Percentiles rank a stretch among this genome's conserved stretches.
Conservation (phyloP, 1,284 basidiomycete species). For the Trichosporon sp. region DNA sequence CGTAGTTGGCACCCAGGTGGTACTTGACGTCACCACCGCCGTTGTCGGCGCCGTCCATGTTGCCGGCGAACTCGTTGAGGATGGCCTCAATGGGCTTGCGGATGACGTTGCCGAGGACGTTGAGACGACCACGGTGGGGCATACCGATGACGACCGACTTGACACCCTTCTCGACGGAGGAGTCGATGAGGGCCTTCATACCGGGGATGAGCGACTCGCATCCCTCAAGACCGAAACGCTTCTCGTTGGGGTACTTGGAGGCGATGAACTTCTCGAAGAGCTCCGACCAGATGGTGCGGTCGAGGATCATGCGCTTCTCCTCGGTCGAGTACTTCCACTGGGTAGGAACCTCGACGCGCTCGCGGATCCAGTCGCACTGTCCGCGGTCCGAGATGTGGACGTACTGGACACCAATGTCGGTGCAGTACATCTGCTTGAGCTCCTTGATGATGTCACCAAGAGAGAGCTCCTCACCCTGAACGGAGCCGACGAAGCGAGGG, state of each 20-base stretch:
- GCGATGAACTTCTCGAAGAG: slow-evolving; percentile 98
- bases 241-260: slow-evolving; percentile 98
- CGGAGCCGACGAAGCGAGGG: slow-evolving; percentile 70
- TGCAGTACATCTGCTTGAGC: slow-evolving; percentile 94
- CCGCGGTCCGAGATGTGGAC: slow-evolving; percentile 98
- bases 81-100: slow-evolving; percentile 98
- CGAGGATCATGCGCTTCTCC: slow-evolving; percentile 98
- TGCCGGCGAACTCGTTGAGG: slow-evolving; percentile 83
- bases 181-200: slow-evolving; percentile 98
- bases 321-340: slow-evolving; percentile 99
- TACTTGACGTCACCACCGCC: slow-evolving; percentile 99
- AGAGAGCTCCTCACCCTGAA: slow-evolving; percentile 72
- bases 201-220: slow-evolving; percentile 97
- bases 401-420: slow-evolving; percentile 93
- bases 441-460: slow-evolving; percentile 89
- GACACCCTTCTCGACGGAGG: slow-evolving; percentile 92
- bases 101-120: slow-evolving; percentile 97
- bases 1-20: slow-evolving; percentile 97
- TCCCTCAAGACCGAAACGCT: slow-evolving; percentile 98
- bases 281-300: slow-evolving; percentile 99
- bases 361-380: slow-evolving; percentile 98
- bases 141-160: slow-evolving; percentile 97
- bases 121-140: slow-evolving; percentile 98
- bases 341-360: slow-evolving; percentile 90
- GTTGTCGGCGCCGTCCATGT: slow-evolving; percentile 65